Percentiles rank a stretch among this genome's conserved stretches.
phyloP scores from a whole-genome alignment of 1,284 basidiomycete genomes.

The Microstroma glucosiphilum region DNA sequence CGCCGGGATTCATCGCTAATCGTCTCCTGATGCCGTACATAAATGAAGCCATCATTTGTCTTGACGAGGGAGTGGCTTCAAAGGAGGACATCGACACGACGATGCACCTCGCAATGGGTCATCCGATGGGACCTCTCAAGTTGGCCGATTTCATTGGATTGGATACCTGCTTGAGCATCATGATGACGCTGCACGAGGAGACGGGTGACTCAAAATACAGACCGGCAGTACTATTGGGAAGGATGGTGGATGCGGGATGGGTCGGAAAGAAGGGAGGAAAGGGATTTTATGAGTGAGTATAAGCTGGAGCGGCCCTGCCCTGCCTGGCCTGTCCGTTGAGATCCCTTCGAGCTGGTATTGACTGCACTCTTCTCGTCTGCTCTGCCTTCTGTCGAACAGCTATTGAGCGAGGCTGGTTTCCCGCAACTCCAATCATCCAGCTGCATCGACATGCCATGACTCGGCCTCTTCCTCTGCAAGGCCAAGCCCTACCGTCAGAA shows the following conservation, averaged over 20 bases:
- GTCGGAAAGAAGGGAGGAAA: slow-evolving; percentile 70
- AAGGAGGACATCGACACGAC: slow-evolving; percentile 93
- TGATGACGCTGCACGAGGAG: slow-evolving; percentile 55
- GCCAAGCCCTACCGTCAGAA: too few relatives aligned
- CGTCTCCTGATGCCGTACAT: slow-evolving; percentile 79
- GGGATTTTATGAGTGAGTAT: slow-evolving; percentile 41
- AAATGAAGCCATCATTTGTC: slow-evolving; percentile 83
- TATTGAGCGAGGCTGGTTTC: too few relatives aligned
- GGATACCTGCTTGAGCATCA: slow-evolving; percentile 73
- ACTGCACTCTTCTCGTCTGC: too few relatives aligned
- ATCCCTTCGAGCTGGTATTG: too few relatives aligned
- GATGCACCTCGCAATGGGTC: slow-evolving; percentile 84
- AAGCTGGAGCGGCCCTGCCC: too few relatives aligned
- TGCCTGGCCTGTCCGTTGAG: too few relatives aligned
- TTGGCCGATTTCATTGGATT: slow-evolving; percentile 58
- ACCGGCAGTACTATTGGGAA: slow-evolving; percentile 78
- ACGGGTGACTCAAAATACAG: slow-evolving; percentile 94
- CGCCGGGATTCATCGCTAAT: slow-evolving; percentile 64
- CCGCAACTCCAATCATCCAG: too few relatives aligned
- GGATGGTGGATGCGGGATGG: slow-evolving; percentile 96
- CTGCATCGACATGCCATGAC: too few relatives aligned
- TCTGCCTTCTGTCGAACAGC: too few relatives aligned
- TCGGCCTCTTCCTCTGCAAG: too few relatives aligned
- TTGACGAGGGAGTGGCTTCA: slow-evolving; percentile 85
- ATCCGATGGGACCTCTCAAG: slow-evolving; percentile 71